Conservation (phyloP, 345 rosid genomes). For the Boechera divaricarpa region DNA sequence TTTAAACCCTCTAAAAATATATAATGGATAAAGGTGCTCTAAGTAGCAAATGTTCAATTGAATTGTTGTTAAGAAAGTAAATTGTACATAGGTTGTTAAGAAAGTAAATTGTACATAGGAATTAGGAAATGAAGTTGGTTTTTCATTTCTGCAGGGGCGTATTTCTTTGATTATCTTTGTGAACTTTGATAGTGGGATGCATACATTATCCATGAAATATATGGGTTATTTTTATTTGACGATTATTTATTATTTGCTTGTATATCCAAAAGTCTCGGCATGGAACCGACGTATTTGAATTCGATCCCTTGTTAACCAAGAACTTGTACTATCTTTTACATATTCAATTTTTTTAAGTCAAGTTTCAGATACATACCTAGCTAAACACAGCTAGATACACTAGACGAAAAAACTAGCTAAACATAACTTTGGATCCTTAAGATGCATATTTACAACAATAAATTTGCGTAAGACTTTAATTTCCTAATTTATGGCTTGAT, state of each 20-base stretch:
- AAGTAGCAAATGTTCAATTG: background rate
- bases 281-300: slow-evolving; percentile 22
- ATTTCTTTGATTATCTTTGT: background rate
- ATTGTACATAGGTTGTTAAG: too few relatives aligned
- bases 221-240: background rate
- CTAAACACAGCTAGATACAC: too few relatives aligned
- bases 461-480: background rate
- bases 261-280: slow-evolving; percentile 35
- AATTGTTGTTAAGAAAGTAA: too few relatives aligned
- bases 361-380: background rate
- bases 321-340: slow-evolving; percentile 15
- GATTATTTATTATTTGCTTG: background rate
- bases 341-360: background rate
- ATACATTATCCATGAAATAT: slow-evolving; percentile 23
- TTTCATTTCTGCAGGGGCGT: background rate
- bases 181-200: slow-evolving; percentile 2
- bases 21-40: too few relatives aligned
- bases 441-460: background rate
- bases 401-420: background rate
- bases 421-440: background rate
- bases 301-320: slow-evolving; percentile 19
- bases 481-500: background rate
- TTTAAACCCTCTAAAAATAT: too few relatives aligned
- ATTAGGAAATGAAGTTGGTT: background rate
- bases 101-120: background rate